A percentile compares a stretch with the other conserved stretches of the same genome.
Evolutionary conservation across 352 stramenopile species (phyloP).

Genomic region (Globisporangium emineosum): DNA sequence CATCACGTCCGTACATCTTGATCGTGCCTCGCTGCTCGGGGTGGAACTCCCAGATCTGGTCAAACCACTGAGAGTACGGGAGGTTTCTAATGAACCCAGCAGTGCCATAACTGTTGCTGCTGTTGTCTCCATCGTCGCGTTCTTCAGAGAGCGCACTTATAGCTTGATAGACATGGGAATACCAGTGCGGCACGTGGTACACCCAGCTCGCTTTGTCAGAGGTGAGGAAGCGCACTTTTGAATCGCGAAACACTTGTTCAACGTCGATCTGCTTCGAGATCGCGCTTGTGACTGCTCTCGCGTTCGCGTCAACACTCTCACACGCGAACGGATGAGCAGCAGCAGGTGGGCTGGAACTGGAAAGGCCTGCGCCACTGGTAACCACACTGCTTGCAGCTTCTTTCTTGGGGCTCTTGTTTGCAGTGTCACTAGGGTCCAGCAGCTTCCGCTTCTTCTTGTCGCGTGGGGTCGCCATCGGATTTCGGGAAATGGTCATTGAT

Average conservation of each 20-base stretch:
- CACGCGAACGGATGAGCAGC: not conserved
- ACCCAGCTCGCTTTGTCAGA: slow-evolving; percentile 46
- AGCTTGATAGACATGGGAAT: slow-evolving; percentile 22
- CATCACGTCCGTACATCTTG: slow-evolving; percentile 61
- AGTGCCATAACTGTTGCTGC: not conserved
- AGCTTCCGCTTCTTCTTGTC: not conserved
- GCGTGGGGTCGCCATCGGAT: not conserved
- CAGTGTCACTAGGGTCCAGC: not conserved
- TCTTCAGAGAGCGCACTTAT: not conserved
- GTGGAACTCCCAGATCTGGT: slow-evolving; percentile 56
- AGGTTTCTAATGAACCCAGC: not conserved
- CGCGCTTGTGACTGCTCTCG: not conserved
- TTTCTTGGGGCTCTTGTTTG: not conserved
- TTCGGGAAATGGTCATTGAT: not conserved
- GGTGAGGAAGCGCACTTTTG: slow-evolving; percentile 23
- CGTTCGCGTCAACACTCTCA: slow-evolving; percentile 27
- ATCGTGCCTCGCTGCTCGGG: slow-evolving; percentile 56
- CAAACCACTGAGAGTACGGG: slow-evolving; percentile 22
- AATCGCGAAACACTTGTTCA: not conserved
- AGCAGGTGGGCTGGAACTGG: not conserved
- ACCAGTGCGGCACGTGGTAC: slow-evolving; percentile 58
- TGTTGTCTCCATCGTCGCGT: not conserved
- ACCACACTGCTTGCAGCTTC: not conserved
- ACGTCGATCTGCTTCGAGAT: not conserved
- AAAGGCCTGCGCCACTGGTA: not conserved